Percentiles rank a stretch among this genome's conserved stretches.
These are phyloP conservation scores for Cyclotella atomus DNA, from an alignment of 108 stramenopile species.

Conservation along the genomic window DNA sequence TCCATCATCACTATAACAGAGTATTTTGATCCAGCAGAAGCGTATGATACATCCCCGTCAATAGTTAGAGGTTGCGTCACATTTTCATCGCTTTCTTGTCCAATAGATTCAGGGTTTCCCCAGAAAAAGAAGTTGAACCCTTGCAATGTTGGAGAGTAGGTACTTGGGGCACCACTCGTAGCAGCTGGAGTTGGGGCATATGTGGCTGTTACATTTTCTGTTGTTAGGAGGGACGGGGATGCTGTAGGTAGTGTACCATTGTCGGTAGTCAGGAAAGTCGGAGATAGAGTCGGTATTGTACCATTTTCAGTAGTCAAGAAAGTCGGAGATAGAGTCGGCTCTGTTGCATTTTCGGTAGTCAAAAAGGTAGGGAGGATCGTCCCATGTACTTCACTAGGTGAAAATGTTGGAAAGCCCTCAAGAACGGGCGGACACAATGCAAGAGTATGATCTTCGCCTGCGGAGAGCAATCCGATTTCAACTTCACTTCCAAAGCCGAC, in stretches of 20 bases:
- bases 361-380: too few species aligned
- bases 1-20: slow-evolving; percentile 16
- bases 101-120: slow-evolving; percentile 31
- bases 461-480: slow-evolving; percentile 22
- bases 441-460: slow-evolving; percentile 44
- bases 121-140: slow-evolving; percentile 28
- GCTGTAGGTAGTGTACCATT: not conserved
- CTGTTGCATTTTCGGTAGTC: too few species aligned
- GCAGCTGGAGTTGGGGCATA: slow-evolving; percentile 27
- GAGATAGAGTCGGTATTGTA: not conserved
- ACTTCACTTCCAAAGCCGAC: slow-evolving; percentile 20
- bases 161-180: not conserved
- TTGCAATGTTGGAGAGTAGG: slow-evolving; percentile 8
- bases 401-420: not conserved
- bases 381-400: not conserved
- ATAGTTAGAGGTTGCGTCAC: slow-evolving; percentile 17
- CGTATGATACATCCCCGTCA: slow-evolving; percentile 12
- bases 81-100: slow-evolving; percentile 14
- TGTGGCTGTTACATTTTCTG: not conserved
- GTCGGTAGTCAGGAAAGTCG: not conserved
- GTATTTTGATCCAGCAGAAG: slow-evolving; percentile 28
- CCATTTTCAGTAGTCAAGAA: not conserved
- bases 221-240: not conserved
- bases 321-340: not conserved
- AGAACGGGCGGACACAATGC: slow-evolving; percentile 14